phyloP scores from a whole-genome alignment of 2,329 filamentous ascomycete species.

The Aspergillus aculeatinus region DNA sequence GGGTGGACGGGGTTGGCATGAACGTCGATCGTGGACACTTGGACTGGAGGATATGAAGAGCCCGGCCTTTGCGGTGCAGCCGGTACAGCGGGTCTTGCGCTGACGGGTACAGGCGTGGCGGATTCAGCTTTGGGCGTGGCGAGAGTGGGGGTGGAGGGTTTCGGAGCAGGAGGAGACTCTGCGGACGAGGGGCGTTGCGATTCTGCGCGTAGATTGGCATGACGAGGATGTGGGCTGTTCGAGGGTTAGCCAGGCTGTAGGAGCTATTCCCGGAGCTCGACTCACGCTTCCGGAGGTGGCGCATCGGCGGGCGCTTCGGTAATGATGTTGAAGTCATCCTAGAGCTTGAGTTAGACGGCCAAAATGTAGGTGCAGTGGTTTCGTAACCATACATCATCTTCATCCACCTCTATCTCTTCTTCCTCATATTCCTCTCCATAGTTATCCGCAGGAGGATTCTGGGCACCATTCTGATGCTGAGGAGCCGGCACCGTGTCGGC shows the following conservation, averaged over 20 bases:
- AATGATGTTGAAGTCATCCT: conserved; percentile 53
- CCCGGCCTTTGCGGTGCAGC: conserved; percentile 52
- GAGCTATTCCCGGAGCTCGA: neutral
- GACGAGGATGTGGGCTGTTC: conserved; percentile 41
- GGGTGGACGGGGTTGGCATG: conserved; percentile 79
- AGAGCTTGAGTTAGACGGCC: neutral
- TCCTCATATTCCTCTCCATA: conserved; percentile 44
- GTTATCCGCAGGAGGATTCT: conserved; percentile 27
- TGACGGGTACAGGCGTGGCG: conserved; percentile 30
- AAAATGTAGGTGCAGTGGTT: neutral
- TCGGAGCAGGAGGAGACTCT: conserved; percentile 31
- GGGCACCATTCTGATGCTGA: conserved; percentile 30
- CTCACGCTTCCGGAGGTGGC: conserved; percentile 39
- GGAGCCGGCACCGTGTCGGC: conserved; percentile 36
- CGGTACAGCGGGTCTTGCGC: conserved; percentile 36
- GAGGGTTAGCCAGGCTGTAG: conserved; percentile 17
- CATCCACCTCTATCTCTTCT: conserved; percentile 45
- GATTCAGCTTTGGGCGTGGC: conserved; percentile 33
- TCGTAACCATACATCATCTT: conserved; percentile 29
- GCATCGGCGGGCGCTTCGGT: conserved; percentile 48
- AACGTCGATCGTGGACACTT: conserved; percentile 80
- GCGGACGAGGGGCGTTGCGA: conserved; percentile 34
- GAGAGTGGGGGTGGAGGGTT: conserved; percentile 36
- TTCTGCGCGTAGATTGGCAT: conserved; percentile 38
- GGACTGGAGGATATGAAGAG: conserved; percentile 64